Percentiles rank a stretch among this genome's conserved stretches.
phyloP scores from a whole-genome alignment of 805 yeast genomes.

The Ogataea saltuana region DNA sequence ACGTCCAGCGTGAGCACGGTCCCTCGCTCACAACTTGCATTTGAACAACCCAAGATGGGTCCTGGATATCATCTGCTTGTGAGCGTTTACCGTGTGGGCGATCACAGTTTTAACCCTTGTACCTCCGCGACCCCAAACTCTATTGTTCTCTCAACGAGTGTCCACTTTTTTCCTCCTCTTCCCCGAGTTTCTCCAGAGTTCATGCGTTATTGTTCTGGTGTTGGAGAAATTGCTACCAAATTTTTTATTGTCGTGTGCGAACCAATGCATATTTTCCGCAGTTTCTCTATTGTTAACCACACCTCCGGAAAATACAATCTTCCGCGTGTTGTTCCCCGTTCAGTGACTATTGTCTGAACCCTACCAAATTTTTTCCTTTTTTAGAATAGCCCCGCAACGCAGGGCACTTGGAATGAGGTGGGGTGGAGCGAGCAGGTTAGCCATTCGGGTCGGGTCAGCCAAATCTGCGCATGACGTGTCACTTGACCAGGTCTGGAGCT shows the following conservation, averaged over 20 bases:
- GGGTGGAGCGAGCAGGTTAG: not conserved
- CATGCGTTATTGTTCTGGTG: not conserved
- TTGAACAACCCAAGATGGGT: no score
- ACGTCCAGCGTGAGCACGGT: no score
- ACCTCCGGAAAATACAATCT: slow-evolving; percentile 7
- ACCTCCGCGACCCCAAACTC: not conserved
- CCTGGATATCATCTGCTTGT: no score
- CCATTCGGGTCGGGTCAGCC: slow-evolving; percentile 4
- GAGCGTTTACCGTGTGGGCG: no score
- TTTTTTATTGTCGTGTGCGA: not conserved
- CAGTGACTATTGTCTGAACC: slow-evolving; percentile 1
- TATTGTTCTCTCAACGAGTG: not conserved
- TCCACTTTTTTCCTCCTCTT: not conserved
- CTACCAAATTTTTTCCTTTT: not conserved
- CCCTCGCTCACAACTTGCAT: no score
- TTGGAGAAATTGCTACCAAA: not conserved
- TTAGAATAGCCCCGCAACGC: slow-evolving; percentile 4
- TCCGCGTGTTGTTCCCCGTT: slow-evolving; percentile 7
- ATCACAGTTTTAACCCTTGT: not conserved
- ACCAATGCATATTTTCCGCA: not conserved
- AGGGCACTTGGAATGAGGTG: not conserved
- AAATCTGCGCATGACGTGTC: no score
- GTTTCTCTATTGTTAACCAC: not conserved
- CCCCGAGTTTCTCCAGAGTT: slow-evolving; percentile 4
- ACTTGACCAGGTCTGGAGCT: not conserved